Evolutionary conservation across 2,329 filamentous ascomycete species (phyloP), one percentile per base, ranked within the genome.

Genomic region (Dactylellina parvicollis): DNA sequence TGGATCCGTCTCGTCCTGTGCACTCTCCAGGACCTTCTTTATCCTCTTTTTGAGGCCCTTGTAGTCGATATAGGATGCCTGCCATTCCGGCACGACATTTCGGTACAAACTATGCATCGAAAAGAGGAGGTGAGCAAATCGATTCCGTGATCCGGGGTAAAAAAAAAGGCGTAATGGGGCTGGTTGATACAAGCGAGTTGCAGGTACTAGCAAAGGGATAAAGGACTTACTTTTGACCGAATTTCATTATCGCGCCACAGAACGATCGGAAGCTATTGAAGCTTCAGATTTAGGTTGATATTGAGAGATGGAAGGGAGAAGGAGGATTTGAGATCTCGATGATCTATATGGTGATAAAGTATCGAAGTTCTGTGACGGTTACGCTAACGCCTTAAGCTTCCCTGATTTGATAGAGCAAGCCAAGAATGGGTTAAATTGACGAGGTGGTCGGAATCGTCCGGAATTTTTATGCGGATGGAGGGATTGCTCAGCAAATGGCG

Each of bases 21-120:
- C 86, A 75, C 86, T 84, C 69, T 88, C 85, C 32, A 90, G 89
- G 10, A 89, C 87, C 78, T 82, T 82, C 79, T 96, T 98, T 83
- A 99, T 93, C 76, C 97, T 87, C 84, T 95, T 96, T 85, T 99
- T 99, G 78, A 98, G 84, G 77, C 89, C 88, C 80, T 94, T 95
- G 84, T 96, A 96, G 82, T 95, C 88, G 83, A 95, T 93, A 80
- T 96, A 96, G 30, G 86, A 89, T 66, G 88, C 85, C 59, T 90
- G 89, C 92, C 92, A 96, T 82, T 94, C 91, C 50, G 91, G 92
- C 79, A 95, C 91, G 82, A 94, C 90, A 79, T 93, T 92, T 50
- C 90, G 88, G 16, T 91, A 87, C 62, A 96, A 85, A 79, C 87
- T 89, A 76, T 60, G 54, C 22, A n/a, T 54, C 32, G 49, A 36